Base-by-base conservation (phyloP, 2,329 filamentous ascomycete genomes). In the Paraphoma sp. region DNA sequence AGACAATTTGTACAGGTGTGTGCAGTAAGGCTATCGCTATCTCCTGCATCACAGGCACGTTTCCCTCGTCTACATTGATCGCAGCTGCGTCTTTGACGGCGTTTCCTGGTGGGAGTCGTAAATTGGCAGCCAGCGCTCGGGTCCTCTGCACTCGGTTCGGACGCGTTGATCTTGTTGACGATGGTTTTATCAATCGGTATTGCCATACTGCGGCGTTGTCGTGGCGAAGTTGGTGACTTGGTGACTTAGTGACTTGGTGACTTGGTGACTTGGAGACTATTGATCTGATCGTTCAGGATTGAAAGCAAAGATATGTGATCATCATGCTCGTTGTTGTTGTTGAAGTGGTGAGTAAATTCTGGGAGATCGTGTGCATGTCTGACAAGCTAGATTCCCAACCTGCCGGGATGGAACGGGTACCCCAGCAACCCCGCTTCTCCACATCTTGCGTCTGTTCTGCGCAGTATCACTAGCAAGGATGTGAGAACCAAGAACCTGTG, bases 1-100 rank as follows among this genome's bases (percentile, higher is more conserved):
- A 68, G 74, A 62, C 78, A 80, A 53, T 80, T 80, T 1, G 74
- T 73, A 45, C 78, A 80, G 6, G 69, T 61, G 23, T 59, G 46
- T 61, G 64, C 12, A 65, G 42, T 45, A 70, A 57, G 16, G 60
- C 65, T 46, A 63, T 67, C 47, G 66, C 69, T 16, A 70, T 36
- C 70, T 8, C 65, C 67, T 5, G 76, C 78, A 63, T 81, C 78
- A 60, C 79, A 81, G 3, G 75, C 78, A 54, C 78, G 65, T 62
- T 80, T 81, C 31, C 79, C 78, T 55, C 75, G 76, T 36, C 78
- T 72, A 58, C 79, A 81, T 48, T 78, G 77, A 54, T 81, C 79
- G 57, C 79, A 81, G 54, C 78, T 79, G 40, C 78, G 74, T 29
- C 45, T 45, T 30, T 59, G 56, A 8, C 53, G 55, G 23, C 55